phyloP scores from a whole-genome alignment of 306 rosid species.

The Vigna reflexopilosa region DNA sequence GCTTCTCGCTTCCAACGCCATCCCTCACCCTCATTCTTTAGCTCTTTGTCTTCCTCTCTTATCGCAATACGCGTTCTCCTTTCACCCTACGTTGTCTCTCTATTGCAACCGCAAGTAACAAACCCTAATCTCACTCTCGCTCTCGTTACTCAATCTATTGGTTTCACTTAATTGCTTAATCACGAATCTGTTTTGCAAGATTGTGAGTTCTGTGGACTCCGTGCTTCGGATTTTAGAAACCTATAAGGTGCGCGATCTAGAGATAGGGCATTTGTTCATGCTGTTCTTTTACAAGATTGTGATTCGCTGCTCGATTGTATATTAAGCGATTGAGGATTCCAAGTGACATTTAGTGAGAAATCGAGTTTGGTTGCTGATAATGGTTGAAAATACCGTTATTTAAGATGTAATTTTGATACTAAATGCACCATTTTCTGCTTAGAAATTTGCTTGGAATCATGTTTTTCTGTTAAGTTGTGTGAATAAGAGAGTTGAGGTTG shows the following conservation, averaged over 20 bases:
- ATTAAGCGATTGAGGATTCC: conserved; percentile 66
- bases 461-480: no score
- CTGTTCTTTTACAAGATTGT: conserved; percentile 60
- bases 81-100: conserved; percentile 36
- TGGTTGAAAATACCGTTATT: no score
- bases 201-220: conserved; percentile 57
- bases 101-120: conserved; percentile 52
- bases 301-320: conserved; percentile 62
- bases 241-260: conserved; percentile 51
- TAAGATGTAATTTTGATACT: no score
- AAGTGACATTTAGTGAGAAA: conserved; percentile 42
- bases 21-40: conserved; percentile 66
- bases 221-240: conserved; percentile 66
- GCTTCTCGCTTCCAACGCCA: conserved; percentile 54
- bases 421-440: no score
- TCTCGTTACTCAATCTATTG: background rate
- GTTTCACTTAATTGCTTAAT: background rate
- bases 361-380: conserved; percentile 21
- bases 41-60: conserved; percentile 69
- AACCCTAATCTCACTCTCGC: background rate
- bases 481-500: no score
- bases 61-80: conserved; percentile 54
- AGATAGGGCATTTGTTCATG: conserved; percentile 68
- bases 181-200: conserved; percentile 53
- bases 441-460: no score